Evolutionary conservation across 768 basidiomycete genomes (phyloP).

Genomic region (Strobilomyces confusus): DNA sequence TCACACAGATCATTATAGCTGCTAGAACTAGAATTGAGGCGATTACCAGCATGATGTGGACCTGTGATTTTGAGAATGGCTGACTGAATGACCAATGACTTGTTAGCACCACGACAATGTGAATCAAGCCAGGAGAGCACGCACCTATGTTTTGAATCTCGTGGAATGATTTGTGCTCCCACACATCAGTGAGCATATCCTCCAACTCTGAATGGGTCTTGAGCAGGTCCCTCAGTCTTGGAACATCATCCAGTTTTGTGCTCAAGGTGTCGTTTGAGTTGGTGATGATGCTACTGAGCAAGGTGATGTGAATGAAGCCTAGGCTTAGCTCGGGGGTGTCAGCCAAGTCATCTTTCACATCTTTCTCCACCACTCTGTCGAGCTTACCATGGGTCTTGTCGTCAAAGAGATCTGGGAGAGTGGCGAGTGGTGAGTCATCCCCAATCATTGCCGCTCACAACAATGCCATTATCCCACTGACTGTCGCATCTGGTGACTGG

Average conservation of each 20-base stretch:
- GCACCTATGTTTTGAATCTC: slow-evolving; percentile 8
- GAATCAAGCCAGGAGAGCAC: background rate
- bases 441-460: too few relatives aligned
- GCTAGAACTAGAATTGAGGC: too few relatives aligned
- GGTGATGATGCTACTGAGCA: too few relatives aligned
- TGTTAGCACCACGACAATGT: fast-evolving
- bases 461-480: too few relatives aligned
- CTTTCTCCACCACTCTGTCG: background rate
- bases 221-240: background rate
- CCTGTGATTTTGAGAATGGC: background rate
- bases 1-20: background rate
- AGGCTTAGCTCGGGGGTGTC: too few relatives aligned
- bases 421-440: background rate
- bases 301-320: too few relatives aligned
- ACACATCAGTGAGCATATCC: background rate
- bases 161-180: background rate
- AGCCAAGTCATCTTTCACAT: too few relatives aligned
- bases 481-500: too few relatives aligned
- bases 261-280: background rate
- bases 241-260: too few relatives aligned
- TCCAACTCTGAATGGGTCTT: background rate
- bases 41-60: background rate
- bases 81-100: background rate
- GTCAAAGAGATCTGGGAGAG: background rate
- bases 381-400: background rate